These are phyloP conservation scores for Eucalyptus regnans DNA, from an alignment of 345 rosid species.

Conservation along the genomic window DNA sequence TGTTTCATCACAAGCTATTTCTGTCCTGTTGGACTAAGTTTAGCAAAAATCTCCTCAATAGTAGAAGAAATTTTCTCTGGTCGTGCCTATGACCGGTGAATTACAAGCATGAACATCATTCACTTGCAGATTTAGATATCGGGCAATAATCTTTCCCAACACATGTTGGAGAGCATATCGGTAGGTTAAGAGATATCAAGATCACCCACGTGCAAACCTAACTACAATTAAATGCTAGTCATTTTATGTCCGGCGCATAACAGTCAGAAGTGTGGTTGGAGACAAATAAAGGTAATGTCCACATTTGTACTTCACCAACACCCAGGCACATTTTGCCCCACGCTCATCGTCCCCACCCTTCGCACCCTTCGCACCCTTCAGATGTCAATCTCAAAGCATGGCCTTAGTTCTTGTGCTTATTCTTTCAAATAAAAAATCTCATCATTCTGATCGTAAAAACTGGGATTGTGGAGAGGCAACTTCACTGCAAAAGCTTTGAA, in stretches of 20 bases:
- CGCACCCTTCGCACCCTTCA: not conserved
- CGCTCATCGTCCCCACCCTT: not conserved
- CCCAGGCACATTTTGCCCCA: not conserved
- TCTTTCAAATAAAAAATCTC: not conserved
- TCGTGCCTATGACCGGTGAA: not conserved
- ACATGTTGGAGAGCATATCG: not conserved
- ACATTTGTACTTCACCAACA: not conserved
- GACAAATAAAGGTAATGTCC: not conserved
- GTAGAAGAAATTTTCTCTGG: rapidly evolving
- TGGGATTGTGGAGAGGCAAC: not conserved
- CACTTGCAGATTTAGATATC: not conserved
- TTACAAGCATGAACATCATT: not conserved
- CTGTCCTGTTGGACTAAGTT: not conserved
- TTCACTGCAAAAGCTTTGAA: too few species aligned
- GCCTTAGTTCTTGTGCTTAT: too few species aligned
- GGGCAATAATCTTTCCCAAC: not conserved
- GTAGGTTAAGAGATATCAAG: not conserved
- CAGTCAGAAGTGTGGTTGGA: not conserved
- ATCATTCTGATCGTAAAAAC: not conserved
- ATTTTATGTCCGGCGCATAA: not conserved
- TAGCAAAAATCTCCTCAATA: not conserved
- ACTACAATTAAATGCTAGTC: not conserved
- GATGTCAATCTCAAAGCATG: too few species aligned
- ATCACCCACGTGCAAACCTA: not conserved
- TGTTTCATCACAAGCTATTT: not conserved